Base-by-base conservation (phyloP, 1,284 basidiomycete species). In the Inonotus hispidus region DNA sequence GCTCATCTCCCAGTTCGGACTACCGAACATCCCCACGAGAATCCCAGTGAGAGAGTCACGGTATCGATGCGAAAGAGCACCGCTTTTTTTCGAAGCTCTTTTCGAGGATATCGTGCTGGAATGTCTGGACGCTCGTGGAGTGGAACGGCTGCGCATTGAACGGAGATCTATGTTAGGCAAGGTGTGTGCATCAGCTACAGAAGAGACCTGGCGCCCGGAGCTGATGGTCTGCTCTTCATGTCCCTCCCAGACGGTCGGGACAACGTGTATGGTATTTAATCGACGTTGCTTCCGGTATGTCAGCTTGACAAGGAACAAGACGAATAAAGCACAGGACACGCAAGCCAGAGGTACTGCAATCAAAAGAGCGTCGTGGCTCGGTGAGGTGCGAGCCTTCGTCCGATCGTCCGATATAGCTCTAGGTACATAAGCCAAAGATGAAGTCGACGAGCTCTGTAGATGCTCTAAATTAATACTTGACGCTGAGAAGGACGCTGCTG, bases 1-100 rank as follows among this genome's bases (percentile, higher is more conserved):
- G 19, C 27, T 37, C 16, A 55, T 47, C 46, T 63, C 62, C 62
- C 62, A 63, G 19, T 52, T 55, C n/a, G 62, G 62, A 46, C 59
- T 63, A 8, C 62, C 62, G 1, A 63, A 38, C 43, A 60, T 46
- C 16, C 62, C 62, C 32, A 63, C 62, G 14, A 63, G 49, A 39
- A 60, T 19, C 14, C 58, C 62, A 2, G 39, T 37, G 11, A 58
- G 45, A 32, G 57, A 54, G 49, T 54, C 47, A 25, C 37, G 29
- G n/a, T n/a, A 37, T 11, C 32, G 50, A 8, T 29, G 50, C 4
- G n/a, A 19, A 46, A n/a, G 13, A 53, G n/a, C 16, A 11, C 19
- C 27, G 13, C 23, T 59, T n/a, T n/a, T n/a, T n/a, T n/a, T n/a
- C n/a, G n/a, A n/a, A n/a, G n/a, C n/a, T n/a, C n/a, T n/a, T 11